Evolutionary conservation across 257 asterid species (phyloP).

Genomic region (Nicotiana noctiflora): DNA sequence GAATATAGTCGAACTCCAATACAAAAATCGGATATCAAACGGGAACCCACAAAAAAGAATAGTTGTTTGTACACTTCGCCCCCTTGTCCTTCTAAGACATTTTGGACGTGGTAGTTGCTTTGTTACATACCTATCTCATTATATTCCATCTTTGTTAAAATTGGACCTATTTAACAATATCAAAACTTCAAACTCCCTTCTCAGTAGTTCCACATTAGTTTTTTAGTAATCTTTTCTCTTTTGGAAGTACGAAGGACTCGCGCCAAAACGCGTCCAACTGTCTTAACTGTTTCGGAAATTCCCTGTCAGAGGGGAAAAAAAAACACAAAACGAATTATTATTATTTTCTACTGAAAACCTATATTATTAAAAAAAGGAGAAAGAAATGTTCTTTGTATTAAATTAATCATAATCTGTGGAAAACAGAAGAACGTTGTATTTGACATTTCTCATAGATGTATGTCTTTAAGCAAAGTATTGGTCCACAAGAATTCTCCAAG

Average conservation of each 20-base stretch:
- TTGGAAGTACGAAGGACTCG: background rate
- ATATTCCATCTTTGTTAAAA: background rate
- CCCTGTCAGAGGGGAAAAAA: background rate
- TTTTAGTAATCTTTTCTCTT: background rate
- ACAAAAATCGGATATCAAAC: no score
- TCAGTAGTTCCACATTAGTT: background rate
- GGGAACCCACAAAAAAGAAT: no score
- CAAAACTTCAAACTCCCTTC: background rate
- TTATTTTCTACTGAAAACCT: no score
- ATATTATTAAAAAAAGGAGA: no score
- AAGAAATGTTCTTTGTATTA: background rate
- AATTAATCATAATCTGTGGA: background rate
- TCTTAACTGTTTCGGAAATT: background rate
- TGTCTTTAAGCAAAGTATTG: background rate
- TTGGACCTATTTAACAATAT: background rate
- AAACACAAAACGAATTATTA: background rate
- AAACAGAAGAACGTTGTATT: background rate
- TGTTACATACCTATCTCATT: no score
- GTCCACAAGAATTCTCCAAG: background rate
- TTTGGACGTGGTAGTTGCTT: no score
- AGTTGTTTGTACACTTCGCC: no score
- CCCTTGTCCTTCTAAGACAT: no score
- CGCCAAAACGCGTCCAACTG: background rate
- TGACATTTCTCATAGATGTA: background rate
- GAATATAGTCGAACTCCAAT: no score